Evolutionary conservation across 306 rosid genomes (phyloP).

Genomic region (Trifolium subterraneum): DNA sequence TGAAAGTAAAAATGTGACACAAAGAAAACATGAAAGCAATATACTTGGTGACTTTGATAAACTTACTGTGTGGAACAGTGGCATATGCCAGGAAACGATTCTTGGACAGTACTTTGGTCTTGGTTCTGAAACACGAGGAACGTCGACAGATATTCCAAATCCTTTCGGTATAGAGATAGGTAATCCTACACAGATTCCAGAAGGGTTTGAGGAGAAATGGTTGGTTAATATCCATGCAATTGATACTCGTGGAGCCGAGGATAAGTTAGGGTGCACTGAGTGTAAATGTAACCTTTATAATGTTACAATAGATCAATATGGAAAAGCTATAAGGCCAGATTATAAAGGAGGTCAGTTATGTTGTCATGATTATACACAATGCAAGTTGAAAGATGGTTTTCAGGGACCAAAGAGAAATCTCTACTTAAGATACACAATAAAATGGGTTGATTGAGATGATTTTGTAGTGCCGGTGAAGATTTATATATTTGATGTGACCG

Average conservation of each 20-base stretch:
- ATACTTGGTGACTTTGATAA: slow-evolving; percentile 1
- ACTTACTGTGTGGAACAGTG: slow-evolving; percentile 46
- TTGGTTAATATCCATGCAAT: slow-evolving; percentile 65
- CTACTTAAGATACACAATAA: slow-evolving; percentile 68
- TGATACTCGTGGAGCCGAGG: slow-evolving; percentile 65
- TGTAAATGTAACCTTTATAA: slow-evolving; percentile 69
- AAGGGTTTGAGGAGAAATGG: slow-evolving; percentile 72
- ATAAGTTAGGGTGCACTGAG: slow-evolving; percentile 62
- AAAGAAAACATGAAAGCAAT: slow-evolving; percentile 13
- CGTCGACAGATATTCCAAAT: slow-evolving; percentile 51
- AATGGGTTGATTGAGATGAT: slow-evolving; percentile 80
- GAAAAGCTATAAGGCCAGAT: slow-evolving; percentile 45
- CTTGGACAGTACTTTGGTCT: slow-evolving; percentile 63
- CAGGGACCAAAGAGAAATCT: slow-evolving; percentile 57
- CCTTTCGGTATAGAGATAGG: slow-evolving; percentile 74
- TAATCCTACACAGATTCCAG: slow-evolving; percentile 55
- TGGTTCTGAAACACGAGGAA: slow-evolving; percentile 67
- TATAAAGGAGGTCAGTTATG: slow-evolving; percentile 69
- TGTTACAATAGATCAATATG: slow-evolving; percentile 46
- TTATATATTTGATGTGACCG: slow-evolving; percentile 67
- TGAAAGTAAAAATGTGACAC: neutral
- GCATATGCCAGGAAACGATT: slow-evolving; percentile 47
- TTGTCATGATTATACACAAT: slow-evolving; percentile 62
- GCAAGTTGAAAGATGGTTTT: slow-evolving; percentile 59
- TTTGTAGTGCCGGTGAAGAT: slow-evolving; percentile 64